Evolutionary conservation across 345 rosid species (phyloP).

Genomic region (Pelargonium nanum): DNA sequence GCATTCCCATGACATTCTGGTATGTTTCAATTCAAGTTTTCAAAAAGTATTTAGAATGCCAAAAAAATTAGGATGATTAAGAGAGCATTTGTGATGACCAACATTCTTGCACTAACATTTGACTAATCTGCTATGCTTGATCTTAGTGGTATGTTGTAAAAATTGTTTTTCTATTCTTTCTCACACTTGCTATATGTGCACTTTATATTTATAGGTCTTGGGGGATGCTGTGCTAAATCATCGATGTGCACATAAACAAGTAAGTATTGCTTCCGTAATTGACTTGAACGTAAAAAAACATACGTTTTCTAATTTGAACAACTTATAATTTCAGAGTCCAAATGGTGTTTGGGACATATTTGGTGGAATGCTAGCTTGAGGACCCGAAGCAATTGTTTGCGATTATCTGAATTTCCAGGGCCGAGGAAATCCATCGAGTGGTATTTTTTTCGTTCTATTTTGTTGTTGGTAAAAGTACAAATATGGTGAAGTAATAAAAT

Average conservation of each 20-base stretch:
- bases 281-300: no score
- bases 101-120: no score
- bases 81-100: no score
- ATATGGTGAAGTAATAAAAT: no score
- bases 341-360: slow-evolving; percentile 47
- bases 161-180: no score
- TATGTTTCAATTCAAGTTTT: slow-evolving; percentile 18
- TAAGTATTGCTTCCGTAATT: no score
- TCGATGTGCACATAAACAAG: slow-evolving; percentile 49
- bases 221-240: slow-evolving; percentile 49
- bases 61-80: no score
- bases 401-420: slow-evolving; percentile 49
- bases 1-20: slow-evolving; percentile 37
- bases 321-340: slow-evolving; percentile 26
- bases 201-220: slow-evolving; percentile 21
- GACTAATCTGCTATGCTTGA: no score
- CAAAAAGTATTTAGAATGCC: no score
- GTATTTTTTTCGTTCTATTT: slow-evolving; percentile 15
- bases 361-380: slow-evolving; percentile 45
- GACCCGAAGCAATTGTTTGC: slow-evolving; percentile 44
- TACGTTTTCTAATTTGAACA: slow-evolving; percentile 6
- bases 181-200: background rate
- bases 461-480: no score
- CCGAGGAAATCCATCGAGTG: slow-evolving; percentile 39
- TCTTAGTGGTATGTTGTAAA: no score